A percentile compares a stretch with the other conserved stretches of the same genome.
phyloP scores from a whole-genome alignment of 345 rosid species.

The Gossypium mustelinum region DNA sequence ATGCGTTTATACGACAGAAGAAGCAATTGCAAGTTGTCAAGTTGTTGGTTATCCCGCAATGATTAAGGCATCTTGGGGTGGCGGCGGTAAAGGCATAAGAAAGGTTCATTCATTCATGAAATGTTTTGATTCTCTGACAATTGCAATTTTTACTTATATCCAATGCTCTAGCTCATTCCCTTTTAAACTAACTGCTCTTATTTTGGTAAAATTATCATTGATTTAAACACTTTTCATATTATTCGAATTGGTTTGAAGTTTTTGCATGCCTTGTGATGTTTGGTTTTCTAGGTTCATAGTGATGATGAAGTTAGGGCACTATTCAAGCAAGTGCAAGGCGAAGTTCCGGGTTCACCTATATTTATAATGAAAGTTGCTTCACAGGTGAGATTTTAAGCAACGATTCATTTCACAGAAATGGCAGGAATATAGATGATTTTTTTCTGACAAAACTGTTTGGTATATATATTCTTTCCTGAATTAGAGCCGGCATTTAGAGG shows the following conservation, averaged over 20 bases:
- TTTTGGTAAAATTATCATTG: constrained; percentile 13
- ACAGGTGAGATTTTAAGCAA: constrained; percentile 55
- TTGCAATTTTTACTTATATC: not conserved
- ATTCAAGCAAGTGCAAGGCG: constrained; percentile 99
- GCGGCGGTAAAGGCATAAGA: constrained; percentile 99
- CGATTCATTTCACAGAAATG: constrained; percentile 21
- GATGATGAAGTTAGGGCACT: constrained; percentile 96
- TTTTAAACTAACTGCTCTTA: not conserved
- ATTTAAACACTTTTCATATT: not conserved
- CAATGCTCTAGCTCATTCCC: not conserved
- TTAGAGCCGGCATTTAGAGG: constrained; percentile 99
- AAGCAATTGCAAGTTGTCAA: constrained; percentile 96
- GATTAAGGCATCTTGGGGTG: constrained; percentile 99
- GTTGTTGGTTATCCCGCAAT: constrained; percentile 99
- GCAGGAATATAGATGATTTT: not conserved
- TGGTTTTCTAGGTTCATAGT: constrained; percentile 70
- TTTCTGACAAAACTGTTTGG: constrained; percentile 19
- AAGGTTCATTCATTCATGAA: constrained; percentile 52
- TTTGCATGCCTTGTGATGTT: not conserved
- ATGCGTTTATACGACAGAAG: constrained; percentile 94
- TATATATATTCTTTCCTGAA: constrained; percentile 13
- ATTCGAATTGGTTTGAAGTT: not conserved
- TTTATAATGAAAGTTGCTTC: constrained; percentile 99
- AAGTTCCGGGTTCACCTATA: constrained; percentile 99
- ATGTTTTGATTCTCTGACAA: constrained; percentile 1